Evolutionary conservation across 306 rosid genomes (phyloP).

Genomic region (Mimosa pudica): DNA sequence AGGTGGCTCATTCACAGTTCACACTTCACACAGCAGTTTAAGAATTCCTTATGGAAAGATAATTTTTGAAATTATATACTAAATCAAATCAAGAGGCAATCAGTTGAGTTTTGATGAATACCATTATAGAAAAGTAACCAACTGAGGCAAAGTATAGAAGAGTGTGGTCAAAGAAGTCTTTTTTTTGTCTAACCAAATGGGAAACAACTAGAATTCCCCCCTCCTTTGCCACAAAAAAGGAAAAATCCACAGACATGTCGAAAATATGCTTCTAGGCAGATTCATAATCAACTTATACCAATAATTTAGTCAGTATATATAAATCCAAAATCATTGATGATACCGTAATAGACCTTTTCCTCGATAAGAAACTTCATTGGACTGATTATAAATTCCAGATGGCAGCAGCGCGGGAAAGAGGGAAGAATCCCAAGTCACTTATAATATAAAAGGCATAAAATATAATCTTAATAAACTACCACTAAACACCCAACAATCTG

Average conservation of each 20-base stretch:
- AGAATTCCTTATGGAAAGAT: neutral
- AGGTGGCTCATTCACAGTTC: neutral
- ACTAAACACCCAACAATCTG: neutral
- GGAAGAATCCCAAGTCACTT: neutral
- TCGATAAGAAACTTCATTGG: neutral
- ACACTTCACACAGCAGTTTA: neutral
- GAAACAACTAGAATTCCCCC: neutral
- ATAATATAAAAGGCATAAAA: neutral
- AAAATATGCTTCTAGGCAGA: conserved; percentile 1
- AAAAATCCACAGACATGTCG: neutral
- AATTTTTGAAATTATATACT: neutral
- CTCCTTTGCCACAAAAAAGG: neutral
- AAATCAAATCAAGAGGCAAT: neutral
- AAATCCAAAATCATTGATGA: neutral
- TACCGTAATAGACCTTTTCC: neutral
- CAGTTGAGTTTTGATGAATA: neutral
- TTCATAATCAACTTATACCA: neutral
- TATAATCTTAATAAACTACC: neutral
- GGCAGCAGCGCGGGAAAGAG: neutral
- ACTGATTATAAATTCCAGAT: neutral
- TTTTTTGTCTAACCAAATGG: neutral
- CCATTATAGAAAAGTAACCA: neutral
- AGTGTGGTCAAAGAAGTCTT: neutral
- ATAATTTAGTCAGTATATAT: neutral
- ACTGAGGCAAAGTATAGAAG: neutral